Conservation (phyloP, 805 yeast genomes). For the Candida golubevii region DNA sequence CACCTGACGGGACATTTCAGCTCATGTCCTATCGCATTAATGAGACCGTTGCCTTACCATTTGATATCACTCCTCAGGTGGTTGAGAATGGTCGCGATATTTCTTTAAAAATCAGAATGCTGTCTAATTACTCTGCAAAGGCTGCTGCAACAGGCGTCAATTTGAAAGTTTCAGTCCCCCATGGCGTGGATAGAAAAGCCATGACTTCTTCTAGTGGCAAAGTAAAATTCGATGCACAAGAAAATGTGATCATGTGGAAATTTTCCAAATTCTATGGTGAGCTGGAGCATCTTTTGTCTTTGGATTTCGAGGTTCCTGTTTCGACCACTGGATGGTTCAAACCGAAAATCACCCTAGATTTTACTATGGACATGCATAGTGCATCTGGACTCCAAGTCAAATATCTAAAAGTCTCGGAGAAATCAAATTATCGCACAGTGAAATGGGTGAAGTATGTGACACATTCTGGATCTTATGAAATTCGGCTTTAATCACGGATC, state of each 20-base stretch:
- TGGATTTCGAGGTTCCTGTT: constrained; percentile 28
- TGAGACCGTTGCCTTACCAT: constrained; percentile 62
- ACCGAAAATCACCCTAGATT: constrained; percentile 72
- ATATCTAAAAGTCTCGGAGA: constrained; percentile 62
- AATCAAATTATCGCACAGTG: constrained; percentile 58
- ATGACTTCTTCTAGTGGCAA: constrained; percentile 56
- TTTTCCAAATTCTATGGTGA: constrained; percentile 65
- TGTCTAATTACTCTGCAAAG: constrained; percentile 57
- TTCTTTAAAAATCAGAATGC: constrained; percentile 57
- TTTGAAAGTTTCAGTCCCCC: constrained; percentile 66
- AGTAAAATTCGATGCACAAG: constrained; percentile 63
- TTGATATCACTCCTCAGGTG: constrained; percentile 56
- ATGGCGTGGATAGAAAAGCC: constrained; percentile 24
- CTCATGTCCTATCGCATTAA: constrained; percentile 61
- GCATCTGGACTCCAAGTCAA: constrained; percentile 73
- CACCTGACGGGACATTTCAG: constrained; percentile 87
- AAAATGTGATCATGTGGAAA: constrained; percentile 63
- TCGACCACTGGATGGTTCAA: constrained; percentile 47
- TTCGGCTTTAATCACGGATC: constrained; percentile 36
- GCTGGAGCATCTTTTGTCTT: constrained; percentile 56
- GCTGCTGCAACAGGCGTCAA: constrained; percentile 59
- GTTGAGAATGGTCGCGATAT: constrained; percentile 41
- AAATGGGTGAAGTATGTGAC: constrained; percentile 86
- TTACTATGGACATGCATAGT: constrained; percentile 69
- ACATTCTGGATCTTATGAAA: constrained; percentile 75